Evolutionary conservation across 2,329 filamentous ascomycete species (phyloP), one percentile per base, ranked within the genome.

Genomic region (Penicillium hordei): DNA sequence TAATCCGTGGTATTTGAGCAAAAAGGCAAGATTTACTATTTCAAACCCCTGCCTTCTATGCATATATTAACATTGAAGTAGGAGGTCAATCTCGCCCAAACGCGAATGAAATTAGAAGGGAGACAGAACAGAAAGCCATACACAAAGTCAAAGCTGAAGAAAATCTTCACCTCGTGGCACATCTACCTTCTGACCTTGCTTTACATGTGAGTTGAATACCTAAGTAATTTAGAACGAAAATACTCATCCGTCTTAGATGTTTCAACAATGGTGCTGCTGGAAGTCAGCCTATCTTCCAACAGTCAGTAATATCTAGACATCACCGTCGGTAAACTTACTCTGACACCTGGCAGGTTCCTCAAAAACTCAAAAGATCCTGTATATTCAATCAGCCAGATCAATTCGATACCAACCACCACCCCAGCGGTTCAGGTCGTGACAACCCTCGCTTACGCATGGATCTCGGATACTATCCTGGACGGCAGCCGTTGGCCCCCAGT

Each of bases 401-500:
- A 86, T 63, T 75, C 79, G 0, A 84, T 83, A 53, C 83, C 87
- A 1, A 88, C 87, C 10, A 83, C 86, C 39, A 81, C 79, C 7
- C 76, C 75, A 31, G 83, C 79, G 0, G 78, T 86, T 2, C 81
- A 83, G 58, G 77, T 89, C 0, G 68, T 87, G 13, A 81, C 81
- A 1, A 89, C 86, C 0, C 75, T 89, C 1, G 74, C 82, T 3
- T 89, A 88, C 60, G 87, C 86, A 0, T 89, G 72, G 86, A 81
- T 81, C 0, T 89, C 86, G 0, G 87, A 89, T 68, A 79, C 81
- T 0, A 53, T 88, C 0, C 81, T 87, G 44, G 75, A 76, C 19
- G 86, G 86, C 2, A 80, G 77, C 0, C 77, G 87, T 5, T 89
- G 86, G 86, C 87, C 86, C 0, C 79, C 83, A 0, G 86, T 89